Percentiles rank a stretch among this genome's conserved stretches.
These are phyloP conservation scores for Ceratobasidium papillatum DNA, from an alignment of 1,284 basidiomycete genomes.

Conservation along the genomic window DNA sequence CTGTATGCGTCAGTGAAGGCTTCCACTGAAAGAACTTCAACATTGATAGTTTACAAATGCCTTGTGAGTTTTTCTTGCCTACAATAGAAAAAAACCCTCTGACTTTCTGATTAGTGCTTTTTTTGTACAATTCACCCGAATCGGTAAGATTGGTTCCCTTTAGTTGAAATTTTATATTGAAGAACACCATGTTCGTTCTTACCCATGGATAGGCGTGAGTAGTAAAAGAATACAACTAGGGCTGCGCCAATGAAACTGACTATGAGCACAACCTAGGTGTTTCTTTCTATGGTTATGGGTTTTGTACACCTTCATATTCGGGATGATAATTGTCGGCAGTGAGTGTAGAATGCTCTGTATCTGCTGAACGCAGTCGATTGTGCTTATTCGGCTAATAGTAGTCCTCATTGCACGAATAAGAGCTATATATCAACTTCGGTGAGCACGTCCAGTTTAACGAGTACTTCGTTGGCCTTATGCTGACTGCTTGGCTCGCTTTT, in stretches of 20 bases:
- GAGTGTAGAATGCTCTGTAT: neutral
- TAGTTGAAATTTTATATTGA: neutral
- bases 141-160: neutral
- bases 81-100: neutral
- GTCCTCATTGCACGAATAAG: neutral
- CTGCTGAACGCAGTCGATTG: neutral
- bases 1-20: neutral
- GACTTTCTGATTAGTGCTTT: neutral
- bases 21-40: neutral
- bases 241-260: neutral
- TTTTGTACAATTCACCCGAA: slow-evolving; percentile 23
- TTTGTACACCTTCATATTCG: slow-evolving; percentile 12
- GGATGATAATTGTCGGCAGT: slow-evolving; percentile 15
- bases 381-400: neutral
- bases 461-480: neutral
- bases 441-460: neutral
- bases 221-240: neutral
- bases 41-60: neutral
- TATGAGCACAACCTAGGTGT: neutral
- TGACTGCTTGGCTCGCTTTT: neutral
- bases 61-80: neutral
- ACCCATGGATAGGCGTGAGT: neutral
- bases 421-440: neutral
- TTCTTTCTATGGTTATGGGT: slow-evolving; percentile 5
- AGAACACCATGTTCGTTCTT: neutral